phyloP scores from a whole-genome alignment of 2,329 filamentous ascomycete species.

The Cladosporium velox region DNA sequence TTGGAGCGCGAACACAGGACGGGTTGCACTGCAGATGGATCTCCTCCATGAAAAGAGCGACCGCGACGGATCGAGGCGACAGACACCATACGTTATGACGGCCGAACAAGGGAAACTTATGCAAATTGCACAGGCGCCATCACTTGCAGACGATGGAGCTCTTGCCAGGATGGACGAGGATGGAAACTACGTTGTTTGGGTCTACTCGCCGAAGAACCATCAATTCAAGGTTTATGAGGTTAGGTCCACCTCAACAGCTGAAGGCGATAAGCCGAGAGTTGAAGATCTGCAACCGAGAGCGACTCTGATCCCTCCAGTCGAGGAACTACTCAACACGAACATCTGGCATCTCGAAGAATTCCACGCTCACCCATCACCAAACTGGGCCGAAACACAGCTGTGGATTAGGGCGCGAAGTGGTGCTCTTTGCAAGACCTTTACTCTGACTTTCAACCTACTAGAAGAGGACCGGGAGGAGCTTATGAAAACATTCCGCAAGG shows the following conservation, averaged over 20 bases:
- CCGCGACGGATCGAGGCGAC: slow-evolving; percentile 43
- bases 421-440: slow-evolving; percentile 62
- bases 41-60: slow-evolving; percentile 63
- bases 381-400: slow-evolving; percentile 45
- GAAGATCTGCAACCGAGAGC: slow-evolving; percentile 57
- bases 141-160: slow-evolving; percentile 47
- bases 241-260: slow-evolving; percentile 14
- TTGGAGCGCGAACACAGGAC: slow-evolving; percentile 84
- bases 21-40: slow-evolving; percentile 74
- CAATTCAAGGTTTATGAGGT: slow-evolving; percentile 97
- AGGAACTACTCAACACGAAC: slow-evolving; percentile 53
- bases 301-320: slow-evolving; percentile 64
- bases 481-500: slow-evolving; percentile 64
- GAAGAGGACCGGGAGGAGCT: slow-evolving; percentile 57
- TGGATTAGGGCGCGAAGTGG: slow-evolving; percentile 59
- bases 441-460: slow-evolving; percentile 71
- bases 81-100: slow-evolving; percentile 74
- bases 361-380: slow-evolving; percentile 41
- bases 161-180: slow-evolving; percentile 23
- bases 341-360: slow-evolving; percentile 55
- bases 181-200: slow-evolving; percentile 64
- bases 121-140: slow-evolving; percentile 66
- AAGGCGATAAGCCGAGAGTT: slow-evolving; percentile 24
- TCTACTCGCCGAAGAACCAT: slow-evolving; percentile 84
- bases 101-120: slow-evolving; percentile 77